A percentile compares a stretch with the other conserved stretches of the same genome.
These are phyloP conservation scores for Rhizophagus prolifer DNA, from an alignment of 192 early-diverging fungal species.

Conservation along the genomic window DNA sequence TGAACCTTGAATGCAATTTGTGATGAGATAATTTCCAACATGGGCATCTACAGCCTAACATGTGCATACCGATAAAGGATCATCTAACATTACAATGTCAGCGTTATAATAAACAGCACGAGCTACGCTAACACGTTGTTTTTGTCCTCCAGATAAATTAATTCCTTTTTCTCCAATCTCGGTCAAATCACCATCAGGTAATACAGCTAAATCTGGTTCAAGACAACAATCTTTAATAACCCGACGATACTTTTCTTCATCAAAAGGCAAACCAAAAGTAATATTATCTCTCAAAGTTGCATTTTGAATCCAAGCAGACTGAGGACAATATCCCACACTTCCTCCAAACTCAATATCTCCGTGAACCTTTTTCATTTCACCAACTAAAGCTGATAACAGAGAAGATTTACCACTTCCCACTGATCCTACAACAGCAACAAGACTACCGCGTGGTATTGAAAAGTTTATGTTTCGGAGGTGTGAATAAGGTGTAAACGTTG, in stretches of 20 bases:
- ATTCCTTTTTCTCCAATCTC: constrained; percentile 69
- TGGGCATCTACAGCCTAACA: constrained; percentile 39
- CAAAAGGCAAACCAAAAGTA: constrained; percentile 66
- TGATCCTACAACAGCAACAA: constrained; percentile 65
- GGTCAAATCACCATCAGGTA: constrained; percentile 64
- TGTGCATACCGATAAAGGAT: constrained; percentile 49
- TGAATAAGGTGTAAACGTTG: constrained; percentile 42
- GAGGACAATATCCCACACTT: constrained; percentile 56
- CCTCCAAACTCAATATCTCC: constrained; percentile 55
- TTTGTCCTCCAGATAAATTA: constrained; percentile 72
- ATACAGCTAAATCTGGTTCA: constrained; percentile 58
- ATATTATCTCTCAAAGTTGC: constrained; percentile 73
- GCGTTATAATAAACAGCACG: constrained; percentile 63
- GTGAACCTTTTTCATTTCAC: constrained; percentile 56
- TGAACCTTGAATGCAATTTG: constrained; percentile 47
- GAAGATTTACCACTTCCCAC: constrained; percentile 66
- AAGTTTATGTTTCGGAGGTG: constrained; percentile 51
- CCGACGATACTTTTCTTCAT: constrained; percentile 56
- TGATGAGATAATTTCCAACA: constrained; percentile 48
- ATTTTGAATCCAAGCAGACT: constrained; percentile 71
- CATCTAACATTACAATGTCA: constrained; percentile 69
- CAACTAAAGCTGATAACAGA: constrained; percentile 63
- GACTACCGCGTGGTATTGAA: constrained; percentile 43
- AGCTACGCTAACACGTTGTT: constrained; percentile 63
- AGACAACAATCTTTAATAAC: constrained; percentile 62